Evolutionary conservation across 495 filamentous ascomycete genomes (phyloP), one percentile per base, ranked within the genome.

Genomic region (Friedmanniomyces endolithicus): DNA sequence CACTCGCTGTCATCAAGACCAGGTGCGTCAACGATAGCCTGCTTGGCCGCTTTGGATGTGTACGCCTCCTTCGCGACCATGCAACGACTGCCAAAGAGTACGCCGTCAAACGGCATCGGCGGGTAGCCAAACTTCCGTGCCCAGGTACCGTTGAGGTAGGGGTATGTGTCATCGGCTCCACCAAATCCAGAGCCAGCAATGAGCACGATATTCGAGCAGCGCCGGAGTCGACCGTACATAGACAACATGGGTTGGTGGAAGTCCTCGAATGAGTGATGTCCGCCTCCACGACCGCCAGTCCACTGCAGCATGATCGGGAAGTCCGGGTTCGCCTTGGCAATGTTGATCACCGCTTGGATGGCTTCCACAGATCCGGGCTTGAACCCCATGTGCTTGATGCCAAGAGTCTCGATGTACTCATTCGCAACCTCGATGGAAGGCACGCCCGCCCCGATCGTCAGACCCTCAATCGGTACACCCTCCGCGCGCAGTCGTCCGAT

Each of bases 51-150:
- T 67, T 79, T 82, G 52, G 89, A 94, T 1, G 92, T 98, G 65
- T 96, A 83, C 0, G 89, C 88, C 71, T 98, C 92, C 70, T 90
- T 92, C 35, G 90, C 87, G 43, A 85, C 85, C 90, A 96, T 95
- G 77, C 92, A 83, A 50, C 90, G 86, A 65, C 86, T 90, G 55
- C 87, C 90, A 55, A 95, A 92, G 51, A 95, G 73, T 66, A 83
- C 84, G 33, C 90, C 90, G 70, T 96, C 90, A 50, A 85, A 94
- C 7, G 90, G 90, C 90, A 96, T 96, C 1, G 87, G 81, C 2
- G 90, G 87, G 65, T 90, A 94, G 50, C 89, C 87, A 62, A 83
- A 95, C 58, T 76, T 80, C 59, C 75, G 78, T 3, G 90, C 88
- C 90, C 90, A 96, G 17, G 74, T 75, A 60, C 90, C 90, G 19